Percentiles rank a stretch among this genome's conserved stretches.
phyloP scores from a whole-genome alignment of 495 filamentous ascomycete species.

The Hypoxylon subgilvum region DNA sequence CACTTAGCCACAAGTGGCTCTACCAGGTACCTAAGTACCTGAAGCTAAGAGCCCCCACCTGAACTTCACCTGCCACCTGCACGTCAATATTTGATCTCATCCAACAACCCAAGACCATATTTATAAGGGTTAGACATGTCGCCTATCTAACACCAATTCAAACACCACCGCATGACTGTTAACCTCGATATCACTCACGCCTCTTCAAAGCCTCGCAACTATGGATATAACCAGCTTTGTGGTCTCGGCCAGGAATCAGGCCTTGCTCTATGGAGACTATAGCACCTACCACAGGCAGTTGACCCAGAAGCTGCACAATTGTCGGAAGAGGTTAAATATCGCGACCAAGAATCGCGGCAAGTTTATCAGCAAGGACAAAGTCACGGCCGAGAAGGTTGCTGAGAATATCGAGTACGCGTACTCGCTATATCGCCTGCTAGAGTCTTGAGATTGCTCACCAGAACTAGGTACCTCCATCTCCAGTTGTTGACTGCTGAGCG shows the following conservation, averaged over 20 bases:
- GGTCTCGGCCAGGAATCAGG: conserved; percentile 75
- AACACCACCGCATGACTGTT: too few species aligned
- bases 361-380: conserved; percentile 71
- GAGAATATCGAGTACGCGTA: conserved; percentile 73
- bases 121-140: too few species aligned
- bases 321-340: conserved; percentile 82
- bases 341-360: conserved; percentile 83
- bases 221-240: conserved; percentile 95
- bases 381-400: conserved; percentile 79
- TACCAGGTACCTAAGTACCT: neutral
- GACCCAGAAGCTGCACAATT: conserved; percentile 78
- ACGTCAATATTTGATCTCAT: too few species aligned
- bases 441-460: conserved; percentile 17
- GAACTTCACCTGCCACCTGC: too few species aligned
- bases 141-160: too few species aligned
- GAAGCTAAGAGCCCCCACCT: neutral
- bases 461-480: conserved; percentile 73
- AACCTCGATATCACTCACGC: too few species aligned
- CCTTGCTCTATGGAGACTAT: conserved; percentile 86
- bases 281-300: conserved; percentile 81
- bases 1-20: conserved; percentile 14
- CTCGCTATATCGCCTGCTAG: neutral
- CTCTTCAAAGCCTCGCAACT: too few species aligned
- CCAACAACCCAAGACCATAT: too few species aligned
- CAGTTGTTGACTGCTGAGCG: conserved; percentile 85